phyloP scores from a whole-genome alignment of 1,284 basidiomycete species.

The Pseudozyma pruni region DNA sequence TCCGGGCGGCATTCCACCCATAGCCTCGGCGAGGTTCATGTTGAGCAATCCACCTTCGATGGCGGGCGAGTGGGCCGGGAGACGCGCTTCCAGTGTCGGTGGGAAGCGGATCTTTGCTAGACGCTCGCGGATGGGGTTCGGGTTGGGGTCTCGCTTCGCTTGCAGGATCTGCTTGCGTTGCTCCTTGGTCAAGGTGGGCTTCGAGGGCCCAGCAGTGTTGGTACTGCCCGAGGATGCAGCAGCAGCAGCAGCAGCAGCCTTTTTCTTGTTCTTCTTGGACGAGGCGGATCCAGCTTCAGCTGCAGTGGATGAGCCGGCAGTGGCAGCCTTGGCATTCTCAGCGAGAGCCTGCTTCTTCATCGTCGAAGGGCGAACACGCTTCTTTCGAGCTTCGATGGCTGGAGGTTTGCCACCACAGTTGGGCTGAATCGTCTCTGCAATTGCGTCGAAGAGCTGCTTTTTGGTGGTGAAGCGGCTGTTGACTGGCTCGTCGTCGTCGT shows the following conservation, averaged over 20 bases:
- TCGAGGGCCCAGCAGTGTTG: slow-evolving; percentile 15
- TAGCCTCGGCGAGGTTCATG: slow-evolving; percentile 58
- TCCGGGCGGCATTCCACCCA: slow-evolving; percentile 56
- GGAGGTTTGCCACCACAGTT: slow-evolving; percentile 59
- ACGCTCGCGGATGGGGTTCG: slow-evolving; percentile 43
- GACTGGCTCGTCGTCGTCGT: slow-evolving; percentile 79
- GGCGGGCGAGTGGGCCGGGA: slow-evolving; percentile 63
- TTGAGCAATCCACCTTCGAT: slow-evolving; percentile 60
- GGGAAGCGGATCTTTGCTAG: slow-evolving; percentile 44
- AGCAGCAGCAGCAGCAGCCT: slow-evolving; percentile 9
- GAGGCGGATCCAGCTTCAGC: slow-evolving; percentile 15
- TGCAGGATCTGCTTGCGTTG: slow-evolving; percentile 30
- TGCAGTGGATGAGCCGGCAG: slow-evolving; percentile 17
- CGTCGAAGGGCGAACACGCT: slow-evolving; percentile 33
- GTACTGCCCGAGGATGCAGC: too few species aligned
- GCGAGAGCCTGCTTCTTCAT: slow-evolving; percentile 43
- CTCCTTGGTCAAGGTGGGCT: slow-evolving; percentile 34
- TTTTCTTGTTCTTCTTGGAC: slow-evolving; percentile 37
- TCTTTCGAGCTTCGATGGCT: slow-evolving; percentile 45
- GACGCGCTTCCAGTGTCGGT: slow-evolving; percentile 41
- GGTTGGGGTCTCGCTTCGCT: slow-evolving; percentile 43
- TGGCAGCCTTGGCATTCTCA: slow-evolving; percentile 37
- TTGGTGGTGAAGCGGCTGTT: slow-evolving; percentile 77
- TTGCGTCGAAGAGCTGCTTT: slow-evolving; percentile 75
- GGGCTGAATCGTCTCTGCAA: slow-evolving; percentile 55